phyloP scores from a whole-genome alignment of 2,329 filamentous ascomycete genomes.

The Monilinia fructigena region DNA sequence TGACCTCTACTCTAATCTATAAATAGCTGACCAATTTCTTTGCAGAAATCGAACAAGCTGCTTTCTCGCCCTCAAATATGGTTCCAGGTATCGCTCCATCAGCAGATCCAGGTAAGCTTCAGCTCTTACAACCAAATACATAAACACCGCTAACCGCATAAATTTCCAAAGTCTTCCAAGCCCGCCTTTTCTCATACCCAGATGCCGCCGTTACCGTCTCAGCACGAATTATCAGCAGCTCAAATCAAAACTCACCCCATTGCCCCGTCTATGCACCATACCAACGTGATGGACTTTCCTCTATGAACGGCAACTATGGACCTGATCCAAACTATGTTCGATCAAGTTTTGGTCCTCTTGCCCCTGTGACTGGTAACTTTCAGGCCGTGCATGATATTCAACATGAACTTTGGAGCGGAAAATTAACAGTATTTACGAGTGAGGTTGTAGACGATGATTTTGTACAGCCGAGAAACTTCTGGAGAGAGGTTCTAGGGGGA shows the following conservation, averaged over 20 bases:
- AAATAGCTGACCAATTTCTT: slow-evolving; percentile 55
- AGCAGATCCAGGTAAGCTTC: slow-evolving; percentile 54
- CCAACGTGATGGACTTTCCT: slow-evolving; percentile 44
- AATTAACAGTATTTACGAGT: slow-evolving; percentile 22
- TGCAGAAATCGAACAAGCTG: slow-evolving; percentile 68
- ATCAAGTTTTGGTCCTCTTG: slow-evolving; percentile 18
- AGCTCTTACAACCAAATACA: slow-evolving; percentile 33
- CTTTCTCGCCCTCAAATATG: slow-evolving; percentile 67
- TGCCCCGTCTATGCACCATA: slow-evolving; percentile 29
- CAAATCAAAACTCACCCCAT: slow-evolving; percentile 24
- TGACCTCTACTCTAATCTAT: background rate
- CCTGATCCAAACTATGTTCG: slow-evolving; percentile 45
- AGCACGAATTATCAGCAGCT: slow-evolving; percentile 56
- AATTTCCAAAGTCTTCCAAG: slow-evolving; percentile 44
- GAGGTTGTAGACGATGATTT: slow-evolving; percentile 44
- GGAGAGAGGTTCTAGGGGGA: slow-evolving; percentile 28
- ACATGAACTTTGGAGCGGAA: slow-evolving; percentile 39
- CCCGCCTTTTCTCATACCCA: slow-evolving; percentile 54
- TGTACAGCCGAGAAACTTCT: slow-evolving; percentile 43
- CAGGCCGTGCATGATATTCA: slow-evolving; percentile 20
- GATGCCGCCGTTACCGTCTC: slow-evolving; percentile 55
- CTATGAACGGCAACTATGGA: slow-evolving; percentile 47
- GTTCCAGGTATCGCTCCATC: slow-evolving; percentile 67
- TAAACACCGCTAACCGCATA: slow-evolving; percentile 16
- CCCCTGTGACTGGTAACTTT: background rate